Evolutionary conservation across 2,329 filamentous ascomycete genomes (phyloP).

Genomic region (Colletotrichum simmondsii): DNA sequence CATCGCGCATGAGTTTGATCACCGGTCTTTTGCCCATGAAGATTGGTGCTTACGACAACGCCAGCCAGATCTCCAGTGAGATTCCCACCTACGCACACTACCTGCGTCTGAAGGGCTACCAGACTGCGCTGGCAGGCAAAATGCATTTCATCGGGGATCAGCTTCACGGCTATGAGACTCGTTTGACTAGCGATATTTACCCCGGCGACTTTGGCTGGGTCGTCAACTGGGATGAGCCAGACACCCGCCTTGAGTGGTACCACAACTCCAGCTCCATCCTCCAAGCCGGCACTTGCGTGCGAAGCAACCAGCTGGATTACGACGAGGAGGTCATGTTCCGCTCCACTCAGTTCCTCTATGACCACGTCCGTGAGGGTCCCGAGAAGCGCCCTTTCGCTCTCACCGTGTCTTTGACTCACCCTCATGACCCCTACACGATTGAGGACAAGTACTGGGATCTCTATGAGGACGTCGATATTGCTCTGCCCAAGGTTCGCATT

Average conservation of each 20-base stretch:
- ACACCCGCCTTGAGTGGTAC: slow-evolving; percentile 90
- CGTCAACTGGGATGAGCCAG: slow-evolving; percentile 94
- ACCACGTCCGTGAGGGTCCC: slow-evolving; percentile 85
- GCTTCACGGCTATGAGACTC: slow-evolving; percentile 91
- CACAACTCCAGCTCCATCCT: slow-evolving; percentile 95
- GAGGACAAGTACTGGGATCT: slow-evolving; percentile 93
- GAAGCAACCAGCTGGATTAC: slow-evolving; percentile 95
- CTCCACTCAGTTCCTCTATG: slow-evolving; percentile 88
- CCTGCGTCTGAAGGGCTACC: slow-evolving; percentile 84
- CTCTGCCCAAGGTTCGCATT: slow-evolving; percentile 81
- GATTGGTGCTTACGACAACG: slow-evolving; percentile 93
- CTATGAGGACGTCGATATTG: slow-evolving; percentile 90
- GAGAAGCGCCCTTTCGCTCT: slow-evolving; percentile 83
- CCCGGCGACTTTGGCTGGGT: slow-evolving; percentile 94
- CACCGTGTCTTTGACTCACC: slow-evolving; percentile 92
- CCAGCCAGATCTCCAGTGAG: slow-evolving; percentile 83
- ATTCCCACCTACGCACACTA: slow-evolving; percentile 94
- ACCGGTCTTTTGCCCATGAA: slow-evolving; percentile 91
- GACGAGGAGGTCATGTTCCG: slow-evolving; percentile 97
- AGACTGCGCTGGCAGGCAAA: slow-evolving; percentile 91
- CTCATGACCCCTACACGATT: slow-evolving; percentile 95
- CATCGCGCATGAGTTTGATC: slow-evolving; percentile 94
- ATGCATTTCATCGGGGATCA: slow-evolving; percentile 99
- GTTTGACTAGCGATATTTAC: slow-evolving; percentile 95
- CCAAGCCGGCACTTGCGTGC: slow-evolving; percentile 87